Base-by-base conservation (phyloP, 2,329 filamentous ascomycete species). In the Verticillium nonalfalfae region DNA sequence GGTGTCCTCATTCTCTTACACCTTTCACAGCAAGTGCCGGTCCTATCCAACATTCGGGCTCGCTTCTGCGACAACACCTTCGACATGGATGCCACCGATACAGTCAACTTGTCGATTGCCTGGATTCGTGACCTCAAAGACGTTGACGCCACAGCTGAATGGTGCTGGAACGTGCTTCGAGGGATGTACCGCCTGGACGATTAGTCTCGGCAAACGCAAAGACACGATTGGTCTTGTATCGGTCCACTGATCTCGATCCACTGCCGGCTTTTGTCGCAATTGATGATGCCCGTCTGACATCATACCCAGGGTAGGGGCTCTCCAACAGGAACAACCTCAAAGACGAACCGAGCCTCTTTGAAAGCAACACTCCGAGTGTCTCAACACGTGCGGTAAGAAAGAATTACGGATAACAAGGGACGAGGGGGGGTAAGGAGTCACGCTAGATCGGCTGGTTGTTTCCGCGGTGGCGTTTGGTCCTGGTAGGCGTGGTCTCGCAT, bases 51-150 rank as follows among this genome's bases (percentile, higher is more conserved):
- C 26, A 83, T 87, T 61, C 76, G 81, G 50, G 73, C 75, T 14
- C 76, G 78, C 14, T 69, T 83, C 40, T 81, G 80, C 64, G 79
- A 78, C 7, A 71, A 75, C 18, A 68, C 68, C 3, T 84, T 86
- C 63, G 83, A 85, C 61, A 69, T 79, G 15, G 79, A 84, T 56
- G 76, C 76, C n/a, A 69, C 73, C 4, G 72, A 80, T 65, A 85
- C 82, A 14, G 76, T 81, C 1, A 70, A 72, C 4, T 67, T 84
- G 57, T 85, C 85, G 70, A 70, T 87, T 57, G 82, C 85, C 62
- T 88, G 85, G 85, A 74, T 88, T 58, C 71, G 78, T 57, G 85
- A 88, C 67, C 74, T 87, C 65, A 81, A 78, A 67, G 78, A 75
- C 59, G 75, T 80, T 33, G 85, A 87, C 67, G 74, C 75, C 0